Evolutionary conservation across 1,284 basidiomycete species (phyloP), one percentile per base, ranked within the genome.

Genomic region (Pterula multifida): DNA sequence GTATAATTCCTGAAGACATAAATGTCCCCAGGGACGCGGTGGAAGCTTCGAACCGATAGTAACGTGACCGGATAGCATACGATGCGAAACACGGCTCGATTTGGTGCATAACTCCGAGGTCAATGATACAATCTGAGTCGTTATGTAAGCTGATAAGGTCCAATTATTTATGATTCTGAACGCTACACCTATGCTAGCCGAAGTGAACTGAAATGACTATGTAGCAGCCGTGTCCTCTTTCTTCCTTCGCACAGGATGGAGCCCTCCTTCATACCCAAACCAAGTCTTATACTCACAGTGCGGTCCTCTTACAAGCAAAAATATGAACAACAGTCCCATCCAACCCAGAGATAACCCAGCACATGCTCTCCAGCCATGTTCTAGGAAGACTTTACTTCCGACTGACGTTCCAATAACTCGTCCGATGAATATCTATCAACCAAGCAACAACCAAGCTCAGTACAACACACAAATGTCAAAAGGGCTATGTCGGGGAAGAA

Each of bases 351-450:
- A 70, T 9, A 81, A 63, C 6, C 65, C 68, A 2, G 77, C 74
- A 12, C 68, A 71, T 1, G 77, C 69, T 48, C 73, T 68, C 81
- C 81, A 84, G 3, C 82, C 82, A 54, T 75, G 63, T 11, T 67
- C 57, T 13, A 79, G 68, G 58, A 81, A 85, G 1, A 85, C 69
- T 35, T 72, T 61, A 0, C 79, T 79, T 15, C 81, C 76, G 3
- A 79, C 76, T 0, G 79, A 72, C 0, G 81, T 81, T 11, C 82
- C 82, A 59, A 80, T 75, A 6, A 80, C 73, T 65, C 63, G 62
- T 12, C 63, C 62, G 17, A 59, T 36, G 53, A 63, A 61, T n/a
- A 58, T 54, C 61, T 61, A 49, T 47, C 15, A 24, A 26, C 36
- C 17, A 42, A 36, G 42, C 26, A 6, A 26, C 15, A 39, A 17